These are phyloP conservation scores for Tylopilus subfusipes DNA, from an alignment of 768 basidiomycete species.

Conservation along the genomic window DNA sequence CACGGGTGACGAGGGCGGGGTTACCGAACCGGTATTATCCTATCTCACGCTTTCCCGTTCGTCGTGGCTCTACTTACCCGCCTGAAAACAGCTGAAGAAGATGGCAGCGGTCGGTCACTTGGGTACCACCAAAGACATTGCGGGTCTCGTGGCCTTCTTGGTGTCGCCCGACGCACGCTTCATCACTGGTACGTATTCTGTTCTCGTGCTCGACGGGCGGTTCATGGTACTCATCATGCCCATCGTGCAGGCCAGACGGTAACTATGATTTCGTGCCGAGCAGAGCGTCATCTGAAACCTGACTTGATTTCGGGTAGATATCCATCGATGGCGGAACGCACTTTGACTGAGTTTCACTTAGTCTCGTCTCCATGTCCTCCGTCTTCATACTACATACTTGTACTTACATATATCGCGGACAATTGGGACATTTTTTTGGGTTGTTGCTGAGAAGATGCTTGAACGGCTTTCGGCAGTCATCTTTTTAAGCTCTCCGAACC, in stretches of 20 bases:
- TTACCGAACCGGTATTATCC: constrained; percentile 14
- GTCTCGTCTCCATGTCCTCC: too few relatives aligned
- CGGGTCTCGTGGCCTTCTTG: constrained; percentile 36
- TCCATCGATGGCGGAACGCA: constrained; percentile 24
- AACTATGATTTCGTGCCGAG: not conserved
- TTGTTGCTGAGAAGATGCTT: too few relatives aligned
- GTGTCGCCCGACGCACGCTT: constrained; percentile 32
- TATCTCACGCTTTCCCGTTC: not conserved
- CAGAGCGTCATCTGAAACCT: not conserved
- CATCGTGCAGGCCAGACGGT: constrained; percentile 25
- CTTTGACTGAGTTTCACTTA: constrained; percentile 17
- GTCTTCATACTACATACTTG: too few relatives aligned
- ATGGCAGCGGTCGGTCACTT: constrained; percentile 19
- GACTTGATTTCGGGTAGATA: constrained; percentile 10
- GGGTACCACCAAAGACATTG: constrained; percentile 32
- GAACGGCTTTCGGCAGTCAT: too few relatives aligned
- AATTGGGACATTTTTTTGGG: too few relatives aligned
- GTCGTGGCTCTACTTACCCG: not conserved
- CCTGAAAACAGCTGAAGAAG: constrained; percentile 8
- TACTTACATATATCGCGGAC: too few relatives aligned
- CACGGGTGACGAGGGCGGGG: constrained; percentile 12
- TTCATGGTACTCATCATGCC: not conserved
- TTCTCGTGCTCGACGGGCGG: not conserved
- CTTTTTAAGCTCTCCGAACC: not conserved
- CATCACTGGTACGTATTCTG: constrained; percentile 30